Base-by-base conservation (phyloP, 2,329 filamentous ascomycete species). In the Pyricularia grisea region DNA sequence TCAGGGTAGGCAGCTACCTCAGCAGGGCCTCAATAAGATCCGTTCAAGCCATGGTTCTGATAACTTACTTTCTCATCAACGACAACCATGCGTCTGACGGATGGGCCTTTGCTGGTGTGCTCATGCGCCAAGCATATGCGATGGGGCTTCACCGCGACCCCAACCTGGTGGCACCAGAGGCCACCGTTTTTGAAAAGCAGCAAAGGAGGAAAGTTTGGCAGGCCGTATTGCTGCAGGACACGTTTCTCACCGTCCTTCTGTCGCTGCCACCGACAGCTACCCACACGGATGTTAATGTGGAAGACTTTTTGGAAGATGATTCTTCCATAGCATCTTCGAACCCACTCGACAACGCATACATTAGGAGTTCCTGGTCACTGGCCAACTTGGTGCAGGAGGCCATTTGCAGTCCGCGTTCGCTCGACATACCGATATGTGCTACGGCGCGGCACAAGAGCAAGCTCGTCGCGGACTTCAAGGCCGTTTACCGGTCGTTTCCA, bases 71-170 rank as follows among this genome's bases (percentile, higher is more conserved):
- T 73, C 82, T 94, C 50, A 93, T 94, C 81, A 94, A 94, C 74
- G 91, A 94, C 77, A 93, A 93, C 74, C 91, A 94, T 74, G 91
- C 91, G 4, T 92, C 90, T 0, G 92, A 94, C 75, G 92, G 91
- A 1, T 94, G 91, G 88, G 89, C 91, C 0, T 94, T 93, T 81
- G 90, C 90, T 0, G 92, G 92, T 6, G 89, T 94, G 30, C 78
- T 93, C 27, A 88, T 92, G 72, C 85, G 91, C 30, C 92, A 94
- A 77, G 88, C 91, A 0, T 94, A 93, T 74, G 92, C 92, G 28
- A 91, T 94, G 88, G 90, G 92, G 0, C 78, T 94, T 14, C 91
- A 94, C 76, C 87, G 92, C 20, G 91, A 94, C 74, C 92, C 92
- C 0, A 91, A 93, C 70, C 88, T 92, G 70, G 85, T 89, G 27